These are phyloP conservation scores for Passiflora organensis DNA, from an alignment of 345 rosid species.

Conservation along the genomic window DNA sequence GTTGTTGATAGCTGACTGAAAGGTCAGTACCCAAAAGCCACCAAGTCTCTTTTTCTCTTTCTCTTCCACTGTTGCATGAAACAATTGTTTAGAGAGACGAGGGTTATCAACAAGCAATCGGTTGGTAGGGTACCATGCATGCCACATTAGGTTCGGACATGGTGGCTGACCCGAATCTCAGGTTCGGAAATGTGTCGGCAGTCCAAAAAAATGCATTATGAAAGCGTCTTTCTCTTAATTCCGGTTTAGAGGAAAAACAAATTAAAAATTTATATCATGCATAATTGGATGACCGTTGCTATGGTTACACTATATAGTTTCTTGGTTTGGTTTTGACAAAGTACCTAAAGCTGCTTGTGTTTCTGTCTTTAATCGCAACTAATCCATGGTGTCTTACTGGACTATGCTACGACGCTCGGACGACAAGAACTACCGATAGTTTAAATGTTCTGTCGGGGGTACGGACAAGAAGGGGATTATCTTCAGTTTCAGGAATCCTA, in stretches of 20 bases:
- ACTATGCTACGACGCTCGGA: neutral
- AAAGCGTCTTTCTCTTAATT: no score
- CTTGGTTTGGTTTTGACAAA: constrained; percentile 6
- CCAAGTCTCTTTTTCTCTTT: no score
- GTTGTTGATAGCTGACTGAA: no score
- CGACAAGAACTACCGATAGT: neutral
- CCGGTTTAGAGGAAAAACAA: no score
- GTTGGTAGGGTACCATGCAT: constrained; percentile 3
- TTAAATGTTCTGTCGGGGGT: no score
- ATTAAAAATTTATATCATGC: no score
- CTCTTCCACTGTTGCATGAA: no score
- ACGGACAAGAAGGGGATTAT: no score
- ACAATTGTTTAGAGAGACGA: neutral
- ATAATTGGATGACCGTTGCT: constrained; percentile 7
- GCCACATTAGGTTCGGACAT: constrained; percentile 12
- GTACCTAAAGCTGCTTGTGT: constrained; percentile 18
- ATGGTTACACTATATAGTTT: neutral
- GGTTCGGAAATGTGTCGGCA: constrained; percentile 21
- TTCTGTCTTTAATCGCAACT: no score
- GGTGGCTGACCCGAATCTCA: neutral
- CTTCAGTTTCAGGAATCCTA: no score
- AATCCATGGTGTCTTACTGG: neutral
- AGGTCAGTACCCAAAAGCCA: no score
- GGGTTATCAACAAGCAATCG: constrained; percentile 9
- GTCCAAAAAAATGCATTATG: no score